phyloP scores from a whole-genome alignment of 371 early-diverging fungal genomes.

The Saksenaea vasiformis region DNA sequence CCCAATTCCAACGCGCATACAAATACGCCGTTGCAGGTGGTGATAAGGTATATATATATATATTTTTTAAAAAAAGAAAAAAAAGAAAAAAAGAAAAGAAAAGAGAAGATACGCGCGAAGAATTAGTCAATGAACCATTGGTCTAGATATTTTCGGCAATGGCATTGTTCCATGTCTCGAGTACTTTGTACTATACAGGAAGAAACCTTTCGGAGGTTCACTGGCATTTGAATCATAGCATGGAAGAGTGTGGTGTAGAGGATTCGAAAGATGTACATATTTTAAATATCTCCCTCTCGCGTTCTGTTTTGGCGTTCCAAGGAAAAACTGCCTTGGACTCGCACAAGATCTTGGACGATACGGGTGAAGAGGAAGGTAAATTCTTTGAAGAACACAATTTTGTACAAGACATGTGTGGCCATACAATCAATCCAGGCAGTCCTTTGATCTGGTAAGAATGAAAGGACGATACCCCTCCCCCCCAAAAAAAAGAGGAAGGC shows the following conservation, averaged over 20 bases:
- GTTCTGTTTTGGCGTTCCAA: slow-evolving; percentile 41
- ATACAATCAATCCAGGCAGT: slow-evolving; percentile 33
- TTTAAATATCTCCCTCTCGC: slow-evolving; percentile 32
- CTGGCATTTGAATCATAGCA: slow-evolving; percentile 30
- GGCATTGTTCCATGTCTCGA: slow-evolving; percentile 39
- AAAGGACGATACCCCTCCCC: too few species aligned
- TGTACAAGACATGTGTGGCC: slow-evolving; percentile 29
- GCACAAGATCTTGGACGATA: slow-evolving; percentile 30
- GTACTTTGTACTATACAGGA: slow-evolving; percentile 35
- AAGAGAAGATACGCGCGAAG: background rate
- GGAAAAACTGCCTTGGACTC: slow-evolving; percentile 37
- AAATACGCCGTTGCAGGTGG: slow-evolving; percentile 45
- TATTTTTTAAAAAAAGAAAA: too few species aligned
- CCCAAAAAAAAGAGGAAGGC: background rate
- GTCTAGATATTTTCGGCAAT: slow-evolving; percentile 36
- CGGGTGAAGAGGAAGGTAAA: slow-evolving; percentile 11
- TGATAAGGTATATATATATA: too few species aligned
- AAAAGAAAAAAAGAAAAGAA: slow-evolving; percentile 10
- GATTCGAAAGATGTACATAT: slow-evolving; percentile 28
- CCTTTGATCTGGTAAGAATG: slow-evolving; percentile 37
- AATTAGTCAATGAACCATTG: background rate
- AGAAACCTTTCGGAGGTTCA: slow-evolving; percentile 36
- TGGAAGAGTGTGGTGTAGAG: slow-evolving; percentile 35
- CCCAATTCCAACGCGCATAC: slow-evolving; percentile 40
- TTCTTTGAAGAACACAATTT: slow-evolving; percentile 32